These are phyloP conservation scores for Camellia lanceoleosa DNA, from an alignment of 148 eudicot genomes.

Conservation along the genomic window DNA sequence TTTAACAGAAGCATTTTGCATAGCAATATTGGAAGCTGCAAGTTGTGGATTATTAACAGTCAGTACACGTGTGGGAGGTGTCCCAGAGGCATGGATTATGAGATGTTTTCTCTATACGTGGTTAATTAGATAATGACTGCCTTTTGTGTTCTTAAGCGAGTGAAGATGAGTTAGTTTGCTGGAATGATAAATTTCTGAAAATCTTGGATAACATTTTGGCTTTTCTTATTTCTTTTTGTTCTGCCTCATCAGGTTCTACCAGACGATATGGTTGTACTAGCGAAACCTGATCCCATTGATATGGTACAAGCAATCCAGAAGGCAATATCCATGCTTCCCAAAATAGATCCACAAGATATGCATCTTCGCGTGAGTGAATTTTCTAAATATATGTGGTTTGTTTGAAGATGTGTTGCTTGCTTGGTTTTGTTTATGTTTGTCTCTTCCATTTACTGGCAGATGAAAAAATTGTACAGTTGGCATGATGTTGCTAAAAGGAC, in stretches of 20 bases:
- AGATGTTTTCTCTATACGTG: slow-evolving; percentile 9
- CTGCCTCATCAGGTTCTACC: slow-evolving; percentile 69
- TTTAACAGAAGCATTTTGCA: slow-evolving; percentile 97
- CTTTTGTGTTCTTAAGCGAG: neutral
- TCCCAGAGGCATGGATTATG: slow-evolving; percentile 69
- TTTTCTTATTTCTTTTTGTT: slow-evolving; percentile 12
- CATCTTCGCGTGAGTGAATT: slow-evolving; percentile 66
- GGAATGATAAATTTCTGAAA: neutral
- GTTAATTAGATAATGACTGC: slow-evolving; percentile 4
- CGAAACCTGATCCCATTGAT: slow-evolving; percentile 84
- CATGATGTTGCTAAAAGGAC: slow-evolving; percentile 96
- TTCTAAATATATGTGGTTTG: neutral
- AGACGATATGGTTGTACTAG: slow-evolving; percentile 95
- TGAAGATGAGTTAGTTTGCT: neutral
- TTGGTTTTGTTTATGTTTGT: neutral
- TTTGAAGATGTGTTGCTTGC: neutral
- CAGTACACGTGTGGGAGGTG: slow-evolving; percentile 97
- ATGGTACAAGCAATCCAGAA: slow-evolving; percentile 79
- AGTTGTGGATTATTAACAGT: slow-evolving; percentile 96
- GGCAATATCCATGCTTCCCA: slow-evolving; percentile 79
- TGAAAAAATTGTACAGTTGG: slow-evolving; percentile 91
- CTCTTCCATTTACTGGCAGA: slow-evolving; percentile 41
- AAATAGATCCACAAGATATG: slow-evolving; percentile 88
- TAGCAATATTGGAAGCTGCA: slow-evolving; percentile 98
- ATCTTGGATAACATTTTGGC: neutral